These are phyloP conservation scores for Ceratobasidium sp. DNA, from an alignment of 1,284 basidiomycete species.

Conservation along the genomic window DNA sequence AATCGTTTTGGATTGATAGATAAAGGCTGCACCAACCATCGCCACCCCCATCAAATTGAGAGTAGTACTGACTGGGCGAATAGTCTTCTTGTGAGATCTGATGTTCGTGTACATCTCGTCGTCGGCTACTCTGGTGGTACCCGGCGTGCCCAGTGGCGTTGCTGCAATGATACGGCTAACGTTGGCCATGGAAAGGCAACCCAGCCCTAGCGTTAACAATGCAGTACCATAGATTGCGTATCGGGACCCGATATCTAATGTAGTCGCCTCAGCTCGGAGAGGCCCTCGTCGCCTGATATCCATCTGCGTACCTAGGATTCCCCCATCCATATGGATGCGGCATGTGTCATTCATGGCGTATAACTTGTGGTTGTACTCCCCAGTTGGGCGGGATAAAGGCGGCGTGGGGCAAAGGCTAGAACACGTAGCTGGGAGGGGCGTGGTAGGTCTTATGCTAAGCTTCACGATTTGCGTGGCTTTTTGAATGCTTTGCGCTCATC, in stretches of 20 bases:
- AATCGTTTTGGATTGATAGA: conserved; percentile 4
- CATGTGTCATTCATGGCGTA: not conserved
- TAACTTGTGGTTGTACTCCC: not conserved
- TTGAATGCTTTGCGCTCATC: too few species aligned
- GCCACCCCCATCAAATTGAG: conserved; percentile 31
- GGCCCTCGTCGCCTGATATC: not conserved
- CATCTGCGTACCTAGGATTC: conserved; percentile 9
- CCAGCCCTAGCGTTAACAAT: conserved; percentile 11
- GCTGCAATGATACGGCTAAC: not conserved
- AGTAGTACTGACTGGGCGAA: conserved; percentile 31
- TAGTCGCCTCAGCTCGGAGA: not conserved
- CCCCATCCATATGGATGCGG: conserved; percentile 28
- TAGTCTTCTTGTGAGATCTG: conserved; percentile 16
- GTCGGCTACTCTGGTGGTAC: not conserved
- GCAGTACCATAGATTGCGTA: conserved; percentile 33
- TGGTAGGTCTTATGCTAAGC: too few species aligned
- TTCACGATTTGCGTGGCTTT: too few species aligned
- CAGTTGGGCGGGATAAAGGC: too few species aligned
- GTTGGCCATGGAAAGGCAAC: conserved; percentile 14
- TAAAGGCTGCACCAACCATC: conserved; percentile 18
- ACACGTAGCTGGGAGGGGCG: too few species aligned
- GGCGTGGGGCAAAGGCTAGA: too few species aligned
- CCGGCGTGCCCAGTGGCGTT: too few species aligned
- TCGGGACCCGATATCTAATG: conserved; percentile 25
- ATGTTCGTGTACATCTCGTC: conserved; percentile 36